Conservation (phyloP, 352 stramenopile genomes). For the Elongisporangium undulatum region DNA sequence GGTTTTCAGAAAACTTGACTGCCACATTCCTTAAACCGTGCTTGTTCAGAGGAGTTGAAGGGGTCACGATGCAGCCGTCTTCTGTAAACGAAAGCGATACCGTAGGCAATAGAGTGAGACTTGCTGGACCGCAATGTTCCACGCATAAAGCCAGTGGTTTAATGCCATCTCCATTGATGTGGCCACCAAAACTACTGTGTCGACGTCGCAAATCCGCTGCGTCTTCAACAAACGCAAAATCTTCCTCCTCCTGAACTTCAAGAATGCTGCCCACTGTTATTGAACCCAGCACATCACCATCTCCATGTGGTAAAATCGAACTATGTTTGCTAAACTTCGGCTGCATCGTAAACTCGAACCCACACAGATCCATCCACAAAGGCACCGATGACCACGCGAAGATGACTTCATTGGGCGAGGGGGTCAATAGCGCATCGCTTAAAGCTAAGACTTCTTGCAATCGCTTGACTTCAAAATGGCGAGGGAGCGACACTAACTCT, state of each 20-base stretch:
- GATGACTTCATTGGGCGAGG: conserved; percentile 12
- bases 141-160: conserved; percentile 40
- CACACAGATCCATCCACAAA: conserved; percentile 64
- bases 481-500: conserved; percentile 58
- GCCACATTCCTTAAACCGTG: conserved; percentile 52
- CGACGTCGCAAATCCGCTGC: conserved; percentile 44
- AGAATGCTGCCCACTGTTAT: background rate
- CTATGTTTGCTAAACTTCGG: background rate
- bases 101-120: conserved; percentile 53
- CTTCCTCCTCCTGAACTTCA: conserved; percentile 45
- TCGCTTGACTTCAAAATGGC: conserved; percentile 68
- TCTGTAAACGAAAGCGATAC: conserved; percentile 35
- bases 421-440: conserved; percentile 54
- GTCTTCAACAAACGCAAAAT: conserved; percentile 81
- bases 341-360: conserved; percentile 55
- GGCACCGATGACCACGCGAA: conserved; percentile 51
- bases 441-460: conserved; percentile 65
- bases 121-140: conserved; percentile 35
- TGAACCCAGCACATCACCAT: background rate
- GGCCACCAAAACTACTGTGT: conserved; percentile 49
- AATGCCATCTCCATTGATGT: conserved; percentile 28
- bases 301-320: background rate
- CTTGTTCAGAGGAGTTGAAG: conserved; percentile 63
- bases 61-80: conserved; percentile 49
- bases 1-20: conserved; percentile 80